Base-by-base conservation (phyloP, 164 flowering plant genomes). In the Platanus orientalis region DNA sequence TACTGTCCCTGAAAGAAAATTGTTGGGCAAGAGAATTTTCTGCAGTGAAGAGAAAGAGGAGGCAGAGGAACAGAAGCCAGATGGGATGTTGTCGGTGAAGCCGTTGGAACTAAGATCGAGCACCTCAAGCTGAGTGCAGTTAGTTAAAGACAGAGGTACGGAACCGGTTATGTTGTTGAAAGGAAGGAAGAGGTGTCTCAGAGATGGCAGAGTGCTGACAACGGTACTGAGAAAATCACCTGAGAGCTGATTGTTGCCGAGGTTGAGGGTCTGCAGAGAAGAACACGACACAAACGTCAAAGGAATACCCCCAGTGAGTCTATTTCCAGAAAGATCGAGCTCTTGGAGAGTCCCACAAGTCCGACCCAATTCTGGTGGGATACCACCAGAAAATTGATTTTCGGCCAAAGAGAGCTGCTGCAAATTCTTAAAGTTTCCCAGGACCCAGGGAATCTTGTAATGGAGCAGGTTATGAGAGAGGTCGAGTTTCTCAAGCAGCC, bases 71-170 rank as follows among this genome's bases (percentile, higher is more conserved):
- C n/a, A n/a, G n/a, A 34, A 0, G 39, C 10, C 10, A 10, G 39
- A 34, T 34, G 94, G 94, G 60, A 89, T 63, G 25, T 54, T 73
- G 7, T 94, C 97, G 0, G 75, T 71, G 24, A 91, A 75, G n/a
- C 17, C 65, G 72, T 92, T 92, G 2, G 96, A 82, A 65, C 96
- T 84, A 26, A 92, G 82, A 60, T 92, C 90, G 14, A 92, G 71
- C 53, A 79, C 83, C 53, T 69, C 80, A 71, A 89, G 86, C 56
- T 71, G 70, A 47, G 79, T 69, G 58, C 81, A 76, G 61, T 78
- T 89, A 2, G 72, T 62, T 52, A 89, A 71, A 0, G 90, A 76
- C 44, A 53, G 55, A 7, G 97, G 96, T 21, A 91, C 66, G 39
- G 62, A 19, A 56, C 92, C 96, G 4, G 80, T 75, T 32, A 89